Evolutionary conservation across 164 flowering plant genomes (phyloP).

Genomic region (Macadamia tetraphylla): DNA sequence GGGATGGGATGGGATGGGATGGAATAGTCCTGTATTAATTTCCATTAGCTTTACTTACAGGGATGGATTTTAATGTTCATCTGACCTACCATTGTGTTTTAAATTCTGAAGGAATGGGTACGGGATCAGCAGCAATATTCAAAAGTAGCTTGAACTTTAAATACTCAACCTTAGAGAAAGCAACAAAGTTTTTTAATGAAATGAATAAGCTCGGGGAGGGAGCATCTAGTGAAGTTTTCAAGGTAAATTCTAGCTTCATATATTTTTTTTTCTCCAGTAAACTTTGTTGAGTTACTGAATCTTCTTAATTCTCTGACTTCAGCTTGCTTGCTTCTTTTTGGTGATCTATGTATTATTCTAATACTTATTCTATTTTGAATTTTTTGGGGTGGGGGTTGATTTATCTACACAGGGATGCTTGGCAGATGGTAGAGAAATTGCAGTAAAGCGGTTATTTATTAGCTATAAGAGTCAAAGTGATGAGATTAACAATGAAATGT

Average conservation of each 20-base stretch:
- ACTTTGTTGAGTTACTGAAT: no score
- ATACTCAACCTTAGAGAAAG: conserved; percentile 25
- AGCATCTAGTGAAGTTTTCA: conserved; percentile 34
- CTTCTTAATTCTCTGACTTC: no score
- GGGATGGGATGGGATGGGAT: no score
- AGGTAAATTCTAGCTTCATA: conserved; percentile 20
- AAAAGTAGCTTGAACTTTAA: conserved; percentile 20
- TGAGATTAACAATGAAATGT: conserved; percentile 39
- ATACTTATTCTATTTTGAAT: neutral
- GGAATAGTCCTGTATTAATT: no score
- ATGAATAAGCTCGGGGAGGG: conserved; percentile 35
- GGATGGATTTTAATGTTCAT: no score
- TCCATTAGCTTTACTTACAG: no score
- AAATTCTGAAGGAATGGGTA: conserved; percentile 7
- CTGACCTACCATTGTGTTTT: neutral
- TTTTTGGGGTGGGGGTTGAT: neutral
- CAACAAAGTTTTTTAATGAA: conserved; percentile 24
- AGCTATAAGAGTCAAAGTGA: conserved; percentile 6
- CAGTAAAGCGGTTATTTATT: conserved; percentile 37
- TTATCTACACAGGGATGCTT: conserved; percentile 33
- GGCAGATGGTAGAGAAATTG: conserved; percentile 52
- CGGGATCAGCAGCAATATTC: conserved; percentile 8
- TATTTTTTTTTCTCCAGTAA: no score
- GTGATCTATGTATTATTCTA: neutral
- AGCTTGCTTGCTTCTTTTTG: no score